Evolutionary conservation across 2,329 filamentous ascomycete genomes (phyloP).

Genomic region (Fusarium albidum): DNA sequence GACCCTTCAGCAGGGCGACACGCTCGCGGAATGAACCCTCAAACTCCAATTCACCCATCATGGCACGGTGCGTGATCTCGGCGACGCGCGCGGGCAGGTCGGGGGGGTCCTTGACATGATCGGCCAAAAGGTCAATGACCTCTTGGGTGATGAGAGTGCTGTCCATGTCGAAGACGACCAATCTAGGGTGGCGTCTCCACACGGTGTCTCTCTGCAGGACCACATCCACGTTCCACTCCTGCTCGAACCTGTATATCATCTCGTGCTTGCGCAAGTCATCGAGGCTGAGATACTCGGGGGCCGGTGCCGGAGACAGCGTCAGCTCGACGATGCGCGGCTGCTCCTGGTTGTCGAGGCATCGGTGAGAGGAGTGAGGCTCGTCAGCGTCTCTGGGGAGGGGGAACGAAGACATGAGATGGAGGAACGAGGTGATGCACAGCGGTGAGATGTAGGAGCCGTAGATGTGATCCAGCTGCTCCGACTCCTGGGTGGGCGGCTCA

Average conservation of each 20-base stretch:
- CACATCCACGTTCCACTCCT: slow-evolving; percentile 88
- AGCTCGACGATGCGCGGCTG: slow-evolving; percentile 73
- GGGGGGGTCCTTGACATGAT: slow-evolving; percentile 71
- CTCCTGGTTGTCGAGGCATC: slow-evolving; percentile 68
- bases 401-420: slow-evolving; percentile 71
- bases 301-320: slow-evolving; percentile 67
- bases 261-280: slow-evolving; percentile 81
- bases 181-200: slow-evolving; percentile 80
- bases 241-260: slow-evolving; percentile 83
- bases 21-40: slow-evolving; percentile 82
- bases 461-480: slow-evolving; percentile 68
- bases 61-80: slow-evolving; percentile 89
- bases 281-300: slow-evolving; percentile 70
- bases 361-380: slow-evolving; percentile 67
- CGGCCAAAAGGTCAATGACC: slow-evolving; percentile 94
- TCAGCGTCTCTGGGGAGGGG: slow-evolving; percentile 61
- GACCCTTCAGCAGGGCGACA: slow-evolving; percentile 81
- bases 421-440: slow-evolving; percentile 70
- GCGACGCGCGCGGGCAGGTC: slow-evolving; percentile 85
- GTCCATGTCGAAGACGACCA: slow-evolving; percentile 99
- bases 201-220: slow-evolving; percentile 77
- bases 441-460: slow-evolving; percentile 73
- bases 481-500: slow-evolving; percentile 63
- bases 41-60: slow-evolving; percentile 96
- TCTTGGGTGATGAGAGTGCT: slow-evolving; percentile 97